Evolutionary conservation across 208 protist genomes (phyloP), one percentile per base, ranked within the genome.

Genomic region (Leishmania lainsoni): DNA sequence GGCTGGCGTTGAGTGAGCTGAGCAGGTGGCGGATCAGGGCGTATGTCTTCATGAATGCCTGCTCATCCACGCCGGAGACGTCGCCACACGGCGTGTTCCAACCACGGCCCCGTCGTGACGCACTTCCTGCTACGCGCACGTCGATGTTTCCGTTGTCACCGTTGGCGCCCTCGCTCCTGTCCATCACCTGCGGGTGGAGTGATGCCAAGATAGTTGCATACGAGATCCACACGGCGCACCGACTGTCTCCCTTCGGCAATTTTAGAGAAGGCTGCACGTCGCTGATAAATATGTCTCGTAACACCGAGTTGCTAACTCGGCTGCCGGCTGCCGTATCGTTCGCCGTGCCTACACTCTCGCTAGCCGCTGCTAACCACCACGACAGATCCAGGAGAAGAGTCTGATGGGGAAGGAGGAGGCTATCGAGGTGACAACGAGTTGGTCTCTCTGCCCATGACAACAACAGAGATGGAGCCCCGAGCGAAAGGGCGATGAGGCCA

Each of bases 381-480:
- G 84, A 88, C 32, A 92, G 6, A 79, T 95, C 89, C n/a, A 92
- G 42, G 6, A 94, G 73, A 20, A 94, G 83, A 22, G 76, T 88
- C 65, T 94, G 91, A 69, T 93, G 87, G 3, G 89, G 78, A n/a
- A 93, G 86, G 12, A 93, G 73, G n/a, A 94, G 81, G 17, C 48
- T 66, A 39, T 66, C 71, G 39, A 86, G 56, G 48, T 82, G 71
- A 29, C 82, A 86, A 48, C 73, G 83, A 20, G 74, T 6, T 4
- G 73, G 3, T 68, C 49, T n/a, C 58, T 78, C 63, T 9, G 77
- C 76, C 82, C 82, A 86, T 16, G 86, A 81, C 49, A 82, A 74
- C 79, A 91, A 83, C 71, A 87, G 66, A 49, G 80, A 75, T 45
- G 81, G 71, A 14, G 83, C 68, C 3, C 83, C 79, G 39, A 89